Evolutionary conservation across 2,329 filamentous ascomycete genomes (phyloP).

Genomic region (Stachybotrys echinatus): DNA sequence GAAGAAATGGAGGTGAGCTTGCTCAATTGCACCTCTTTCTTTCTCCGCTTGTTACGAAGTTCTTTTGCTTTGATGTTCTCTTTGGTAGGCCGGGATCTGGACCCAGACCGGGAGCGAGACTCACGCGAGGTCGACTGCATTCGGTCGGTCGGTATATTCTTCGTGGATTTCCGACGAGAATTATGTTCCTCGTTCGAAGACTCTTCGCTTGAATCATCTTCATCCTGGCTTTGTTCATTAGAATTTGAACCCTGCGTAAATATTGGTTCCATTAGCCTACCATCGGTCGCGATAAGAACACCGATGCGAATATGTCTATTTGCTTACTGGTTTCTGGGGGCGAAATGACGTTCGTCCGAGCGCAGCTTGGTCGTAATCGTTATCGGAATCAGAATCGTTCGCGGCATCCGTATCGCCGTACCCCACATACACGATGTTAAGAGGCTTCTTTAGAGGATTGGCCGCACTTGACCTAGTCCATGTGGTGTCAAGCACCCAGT

Average conservation of each 20-base stretch:
- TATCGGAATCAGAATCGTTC: conserved; percentile 22
- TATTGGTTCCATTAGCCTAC: not conserved
- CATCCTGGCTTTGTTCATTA: conserved; percentile 9
- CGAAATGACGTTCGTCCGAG: conserved; percentile 23
- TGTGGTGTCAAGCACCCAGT: conserved; percentile 64
- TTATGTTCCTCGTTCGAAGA: conserved; percentile 18
- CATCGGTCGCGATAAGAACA: not conserved
- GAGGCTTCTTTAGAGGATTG: conserved; percentile 27
- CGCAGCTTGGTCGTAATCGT: conserved; percentile 23
- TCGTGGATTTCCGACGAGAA: conserved; percentile 16
- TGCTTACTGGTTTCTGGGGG: not conserved
- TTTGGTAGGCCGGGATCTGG: conserved; percentile 17
- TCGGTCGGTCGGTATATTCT: conserved; percentile 3
- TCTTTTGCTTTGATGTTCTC: conserved; percentile 34
- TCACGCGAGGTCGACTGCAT: not conserved
- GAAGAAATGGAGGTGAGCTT: conserved; percentile 57
- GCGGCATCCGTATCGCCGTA: conserved; percentile 44
- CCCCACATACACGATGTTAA: conserved; percentile 56
- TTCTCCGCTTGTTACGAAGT: conserved; percentile 53
- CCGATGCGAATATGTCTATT: not conserved
- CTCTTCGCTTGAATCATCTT: conserved; percentile 19
- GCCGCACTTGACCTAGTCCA: conserved; percentile 15
- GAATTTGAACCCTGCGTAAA: not conserved
- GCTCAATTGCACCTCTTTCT: conserved; percentile 64
- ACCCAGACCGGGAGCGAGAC: conserved; percentile 27